Evolutionary conservation across 495 filamentous ascomycete genomes (phyloP).

Genomic region (Thozetella sp.): DNA sequence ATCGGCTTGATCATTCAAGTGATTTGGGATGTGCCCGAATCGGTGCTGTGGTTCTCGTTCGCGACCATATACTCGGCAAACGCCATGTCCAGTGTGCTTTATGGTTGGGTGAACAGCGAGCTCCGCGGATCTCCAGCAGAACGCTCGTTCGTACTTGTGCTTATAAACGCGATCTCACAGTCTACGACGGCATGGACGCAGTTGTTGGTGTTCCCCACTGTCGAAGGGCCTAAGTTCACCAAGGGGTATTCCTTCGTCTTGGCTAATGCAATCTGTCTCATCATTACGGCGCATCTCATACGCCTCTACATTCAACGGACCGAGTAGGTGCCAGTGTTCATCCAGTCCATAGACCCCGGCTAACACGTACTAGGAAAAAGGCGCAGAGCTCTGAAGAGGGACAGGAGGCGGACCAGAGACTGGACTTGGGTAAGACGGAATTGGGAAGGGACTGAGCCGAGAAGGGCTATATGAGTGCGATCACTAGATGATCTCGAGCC

Average conservation of each 20-base stretch:
- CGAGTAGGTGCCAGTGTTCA: constrained; percentile 23
- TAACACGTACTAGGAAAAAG: background rate
- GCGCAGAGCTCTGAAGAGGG: background rate
- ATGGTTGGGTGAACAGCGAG: constrained; percentile 32
- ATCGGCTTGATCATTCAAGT: constrained; percentile 29
- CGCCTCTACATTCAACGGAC: constrained; percentile 21
- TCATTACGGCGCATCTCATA: constrained; percentile 35
- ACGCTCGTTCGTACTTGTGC: constrained; percentile 25
- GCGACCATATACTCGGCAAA: constrained; percentile 25
- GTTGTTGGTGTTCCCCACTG: constrained; percentile 39
- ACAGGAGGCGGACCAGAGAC: no score
- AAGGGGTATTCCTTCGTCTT: constrained; percentile 52
- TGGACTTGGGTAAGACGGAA: no score
- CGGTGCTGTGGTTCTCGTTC: constrained; percentile 50
- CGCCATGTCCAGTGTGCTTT: constrained; percentile 31
- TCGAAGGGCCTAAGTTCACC: constrained; percentile 38
- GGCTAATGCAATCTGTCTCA: constrained; percentile 44
- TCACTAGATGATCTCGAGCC: no score
- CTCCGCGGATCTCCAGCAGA: constrained; percentile 26
- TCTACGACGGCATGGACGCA: constrained; percentile 35
- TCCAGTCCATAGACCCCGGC: no score
- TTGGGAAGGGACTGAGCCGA: no score
- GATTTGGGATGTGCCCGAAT: constrained; percentile 47
- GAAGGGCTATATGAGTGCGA: no score
- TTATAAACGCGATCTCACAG: constrained; percentile 31